A percentile compares a stretch with the other conserved stretches of the same genome.
These are phyloP conservation scores for Pholiota molesta DNA, from an alignment of 768 basidiomycete genomes.

Conservation along the genomic window DNA sequence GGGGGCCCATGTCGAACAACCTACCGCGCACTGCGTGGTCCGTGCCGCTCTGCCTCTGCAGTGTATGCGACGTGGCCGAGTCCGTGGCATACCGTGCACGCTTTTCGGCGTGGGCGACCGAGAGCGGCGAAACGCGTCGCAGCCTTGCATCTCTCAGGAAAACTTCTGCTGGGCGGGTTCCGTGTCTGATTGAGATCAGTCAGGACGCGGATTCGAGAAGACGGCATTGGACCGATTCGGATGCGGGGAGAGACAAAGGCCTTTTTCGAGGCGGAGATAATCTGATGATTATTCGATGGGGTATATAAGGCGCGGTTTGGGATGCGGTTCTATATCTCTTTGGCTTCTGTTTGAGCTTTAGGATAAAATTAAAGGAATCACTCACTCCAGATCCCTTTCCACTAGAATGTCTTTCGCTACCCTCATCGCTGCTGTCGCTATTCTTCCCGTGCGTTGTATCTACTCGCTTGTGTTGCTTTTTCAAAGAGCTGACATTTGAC, in stretches of 20 bases:
- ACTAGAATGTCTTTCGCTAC: slow-evolving; percentile 1
- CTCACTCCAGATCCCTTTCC: not conserved
- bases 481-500: not conserved
- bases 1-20: not conserved
- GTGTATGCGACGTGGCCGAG: slow-evolving; percentile 7
- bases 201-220: not conserved
- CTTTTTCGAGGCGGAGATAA: not conserved
- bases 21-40: not conserved
- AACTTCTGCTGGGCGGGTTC: not conserved
- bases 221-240: not conserved
- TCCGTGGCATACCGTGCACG: not conserved
- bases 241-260: not conserved
- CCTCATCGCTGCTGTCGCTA: not conserved
- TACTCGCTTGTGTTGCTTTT: not conserved
- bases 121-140: not conserved
- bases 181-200: slow-evolving; percentile 3
- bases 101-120: not conserved
- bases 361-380: not conserved
- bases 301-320: slow-evolving; percentile 3
- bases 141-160: not conserved
- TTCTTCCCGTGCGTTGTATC: not conserved
- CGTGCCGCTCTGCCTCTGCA: not conserved
- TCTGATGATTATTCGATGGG: too few relatives aligned
- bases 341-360: not conserved
- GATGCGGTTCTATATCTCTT: not conserved